phyloP scores from a whole-genome alignment of 345 rosid genomes.

The Salix brachista region DNA sequence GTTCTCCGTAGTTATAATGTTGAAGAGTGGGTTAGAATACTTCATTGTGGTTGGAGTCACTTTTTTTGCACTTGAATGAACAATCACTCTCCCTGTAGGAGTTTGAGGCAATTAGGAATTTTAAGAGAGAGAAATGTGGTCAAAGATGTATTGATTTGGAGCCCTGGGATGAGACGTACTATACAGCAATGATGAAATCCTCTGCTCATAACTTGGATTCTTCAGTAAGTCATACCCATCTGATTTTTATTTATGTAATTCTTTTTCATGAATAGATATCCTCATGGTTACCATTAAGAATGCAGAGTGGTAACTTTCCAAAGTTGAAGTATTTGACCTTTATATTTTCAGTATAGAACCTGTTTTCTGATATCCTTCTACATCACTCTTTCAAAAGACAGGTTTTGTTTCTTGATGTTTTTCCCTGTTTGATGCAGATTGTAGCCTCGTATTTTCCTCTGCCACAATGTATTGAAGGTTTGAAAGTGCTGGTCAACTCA shows the following conservation, averaged over 20 bases:
- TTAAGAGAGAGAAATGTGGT: constrained; percentile 61
- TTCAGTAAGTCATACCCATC: constrained; percentile 50
- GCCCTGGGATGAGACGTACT: constrained; percentile 96
- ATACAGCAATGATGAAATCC: constrained; percentile 76
- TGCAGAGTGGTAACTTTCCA: neutral
- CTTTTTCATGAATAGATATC: neutral
- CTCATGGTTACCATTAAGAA: neutral
- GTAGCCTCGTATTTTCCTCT: constrained; percentile 88
- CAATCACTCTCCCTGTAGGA: constrained; percentile 45
- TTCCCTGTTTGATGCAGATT: constrained; percentile 41
- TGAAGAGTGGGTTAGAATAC: neutral
- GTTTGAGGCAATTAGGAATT: constrained; percentile 52
- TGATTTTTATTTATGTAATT: constrained; percentile 10
- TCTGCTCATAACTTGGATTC: constrained; percentile 67
- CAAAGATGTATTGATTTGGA: constrained; percentile 51
- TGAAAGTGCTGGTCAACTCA: constrained; percentile 68
- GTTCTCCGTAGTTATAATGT: constrained; percentile 5
- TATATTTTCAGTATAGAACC: neutral
- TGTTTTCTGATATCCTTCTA: neutral
- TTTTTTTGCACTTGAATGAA: constrained; percentile 12
- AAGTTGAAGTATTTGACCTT: constrained; percentile 6
- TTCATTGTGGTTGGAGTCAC: constrained; percentile 4
- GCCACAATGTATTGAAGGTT: constrained; percentile 78
- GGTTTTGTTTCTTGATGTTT: neutral
- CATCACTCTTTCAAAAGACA: neutral